Conservation (phyloP, 2,329 filamentous ascomycete genomes). For the Aspergillus bombycis region DNA sequence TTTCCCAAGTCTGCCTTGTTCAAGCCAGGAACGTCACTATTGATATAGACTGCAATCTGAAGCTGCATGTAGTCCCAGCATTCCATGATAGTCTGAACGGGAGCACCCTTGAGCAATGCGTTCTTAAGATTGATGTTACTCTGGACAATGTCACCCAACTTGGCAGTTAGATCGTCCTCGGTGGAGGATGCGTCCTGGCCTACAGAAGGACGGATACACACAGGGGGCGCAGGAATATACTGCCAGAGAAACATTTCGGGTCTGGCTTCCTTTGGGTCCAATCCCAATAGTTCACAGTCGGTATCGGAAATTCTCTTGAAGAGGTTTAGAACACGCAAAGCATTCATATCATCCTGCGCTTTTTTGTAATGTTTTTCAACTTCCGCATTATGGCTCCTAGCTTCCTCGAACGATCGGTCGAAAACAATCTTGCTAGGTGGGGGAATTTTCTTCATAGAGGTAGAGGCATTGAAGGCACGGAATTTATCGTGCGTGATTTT, state of each 20-base stretch:
- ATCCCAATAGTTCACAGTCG: slow-evolving; percentile 88
- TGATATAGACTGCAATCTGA: slow-evolving; percentile 96
- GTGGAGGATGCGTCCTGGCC: slow-evolving; percentile 91
- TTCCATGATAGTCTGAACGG: slow-evolving; percentile 89
- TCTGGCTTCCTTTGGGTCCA: slow-evolving; percentile 82
- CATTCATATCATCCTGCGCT: slow-evolving; percentile 92
- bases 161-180: slow-evolving; percentile 95
- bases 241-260: slow-evolving; percentile 99
- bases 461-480: slow-evolving; percentile 83
- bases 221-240: slow-evolving; percentile 88
- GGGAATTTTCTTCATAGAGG: slow-evolving; percentile 78
- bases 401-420: slow-evolving; percentile 80
- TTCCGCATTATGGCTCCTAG: slow-evolving; percentile 76
- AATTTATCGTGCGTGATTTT: slow-evolving; percentile 96
- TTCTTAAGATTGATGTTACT: slow-evolving; percentile 86
- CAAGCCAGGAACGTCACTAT: slow-evolving; percentile 93
- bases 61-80: slow-evolving; percentile 97
- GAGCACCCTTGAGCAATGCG: slow-evolving; percentile 78
- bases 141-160: slow-evolving; percentile 94
- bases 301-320: slow-evolving; percentile 83
- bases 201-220: slow-evolving; percentile 92
- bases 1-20: slow-evolving; percentile 86
- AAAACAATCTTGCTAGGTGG: slow-evolving; percentile 83
- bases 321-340: slow-evolving; percentile 82
- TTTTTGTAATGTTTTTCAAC: slow-evolving; percentile 89